Percentiles rank a stretch among this genome's conserved stretches.
These are phyloP conservation scores for Heliamphora exappendiculata DNA, from an alignment of 148 eudicot species.

Conservation along the genomic window DNA sequence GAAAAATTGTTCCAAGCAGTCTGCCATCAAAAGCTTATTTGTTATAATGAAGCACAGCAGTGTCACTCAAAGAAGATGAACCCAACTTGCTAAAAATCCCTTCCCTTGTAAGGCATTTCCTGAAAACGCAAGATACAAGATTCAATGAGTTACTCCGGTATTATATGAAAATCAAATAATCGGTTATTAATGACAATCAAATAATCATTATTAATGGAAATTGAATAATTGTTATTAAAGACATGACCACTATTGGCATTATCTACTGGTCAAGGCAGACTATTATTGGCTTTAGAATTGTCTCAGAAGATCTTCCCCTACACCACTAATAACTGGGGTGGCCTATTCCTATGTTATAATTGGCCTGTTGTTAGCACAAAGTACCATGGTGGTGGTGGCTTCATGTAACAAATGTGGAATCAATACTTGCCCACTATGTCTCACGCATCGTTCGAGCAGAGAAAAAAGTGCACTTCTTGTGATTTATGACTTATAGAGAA, in stretches of 20 bases:
- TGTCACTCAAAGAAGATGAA: conserved; percentile 3
- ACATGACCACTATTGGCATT: too few species aligned
- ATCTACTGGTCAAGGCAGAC: too few species aligned
- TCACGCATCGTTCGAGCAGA: neutral
- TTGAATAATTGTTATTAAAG: too few species aligned
- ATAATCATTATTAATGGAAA: too few species aligned
- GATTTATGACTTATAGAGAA: neutral
- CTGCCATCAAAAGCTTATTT: conserved; percentile 5
- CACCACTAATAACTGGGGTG: neutral
- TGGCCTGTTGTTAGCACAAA: neutral
- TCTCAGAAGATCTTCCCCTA: too few species aligned
- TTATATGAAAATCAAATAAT: too few species aligned
- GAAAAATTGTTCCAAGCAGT: conserved; percentile 10
- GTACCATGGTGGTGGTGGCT: neutral
- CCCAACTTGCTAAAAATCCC: conserved; percentile 45
- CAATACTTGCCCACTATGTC: too few species aligned
- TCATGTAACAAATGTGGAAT: too few species aligned
- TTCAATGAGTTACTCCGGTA: too few species aligned
- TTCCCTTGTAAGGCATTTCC: conserved; percentile 72
- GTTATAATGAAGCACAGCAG: neutral
- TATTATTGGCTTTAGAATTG: neutral
- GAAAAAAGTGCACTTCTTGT: neutral
- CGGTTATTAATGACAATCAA: too few species aligned
- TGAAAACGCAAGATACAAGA: conserved; percentile 18
- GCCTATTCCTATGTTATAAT: neutral